Percentiles rank a stretch among this genome's conserved stretches.
Evolutionary conservation across 2,329 filamentous ascomycete species (phyloP).

Genomic region (Pestalotiopsis sp.): DNA sequence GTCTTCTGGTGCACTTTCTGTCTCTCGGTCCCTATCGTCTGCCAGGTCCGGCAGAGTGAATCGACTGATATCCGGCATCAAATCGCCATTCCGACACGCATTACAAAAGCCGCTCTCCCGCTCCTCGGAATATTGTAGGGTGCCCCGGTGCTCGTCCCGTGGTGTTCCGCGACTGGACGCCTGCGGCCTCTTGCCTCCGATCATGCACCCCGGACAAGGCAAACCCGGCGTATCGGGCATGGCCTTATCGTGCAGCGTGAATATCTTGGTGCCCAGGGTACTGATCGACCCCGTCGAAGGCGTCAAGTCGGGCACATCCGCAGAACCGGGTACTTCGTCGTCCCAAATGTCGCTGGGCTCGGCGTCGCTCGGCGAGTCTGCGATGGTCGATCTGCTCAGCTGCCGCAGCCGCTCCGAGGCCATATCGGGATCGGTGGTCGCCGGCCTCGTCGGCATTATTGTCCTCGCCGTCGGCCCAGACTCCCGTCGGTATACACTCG

Average conservation of each 20-base stretch:
- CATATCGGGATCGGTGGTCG: neutral
- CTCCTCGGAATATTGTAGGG: slow-evolving; percentile 1
- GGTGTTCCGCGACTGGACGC: neutral
- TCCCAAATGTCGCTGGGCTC: neutral
- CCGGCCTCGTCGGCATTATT: neutral
- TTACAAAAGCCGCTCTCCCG: slow-evolving; percentile 9
- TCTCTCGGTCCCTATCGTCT: neutral
- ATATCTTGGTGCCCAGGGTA: neutral
- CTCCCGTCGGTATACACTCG: neutral
- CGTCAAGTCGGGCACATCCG: neutral
- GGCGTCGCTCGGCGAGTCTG: neutral
- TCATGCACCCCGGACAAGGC: slow-evolving; percentile 1
- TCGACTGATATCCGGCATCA: neutral
- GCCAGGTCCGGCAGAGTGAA: neutral
- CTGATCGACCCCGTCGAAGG: neutral
- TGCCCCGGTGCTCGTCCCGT: neutral
- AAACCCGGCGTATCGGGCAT: neutral
- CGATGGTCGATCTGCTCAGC: neutral
- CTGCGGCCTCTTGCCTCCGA: neutral
- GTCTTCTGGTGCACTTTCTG: neutral
- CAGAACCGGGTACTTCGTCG: neutral
- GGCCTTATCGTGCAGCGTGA: neutral
- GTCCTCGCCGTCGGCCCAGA: neutral
- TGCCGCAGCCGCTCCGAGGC: neutral
- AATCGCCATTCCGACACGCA: neutral